phyloP scores from a whole-genome alignment of 139 green algal species.

The Chlamydomonas eustigma region DNA sequence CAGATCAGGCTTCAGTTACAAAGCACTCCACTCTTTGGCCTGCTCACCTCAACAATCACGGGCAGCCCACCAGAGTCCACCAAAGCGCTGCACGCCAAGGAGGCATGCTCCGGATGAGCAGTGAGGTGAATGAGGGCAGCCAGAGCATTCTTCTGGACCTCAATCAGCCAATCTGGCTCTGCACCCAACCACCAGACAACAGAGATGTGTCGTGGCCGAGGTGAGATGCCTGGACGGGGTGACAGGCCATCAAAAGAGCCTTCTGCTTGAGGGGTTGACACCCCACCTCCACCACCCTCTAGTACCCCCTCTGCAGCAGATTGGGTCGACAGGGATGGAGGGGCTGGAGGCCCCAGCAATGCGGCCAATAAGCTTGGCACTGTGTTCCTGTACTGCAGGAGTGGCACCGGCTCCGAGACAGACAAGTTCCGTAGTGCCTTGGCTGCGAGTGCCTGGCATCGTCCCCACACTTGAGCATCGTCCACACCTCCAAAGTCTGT shows the following conservation, averaged over 20 bases:
- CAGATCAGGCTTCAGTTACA: no score
- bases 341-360: neutral
- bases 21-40: neutral
- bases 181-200: neutral
- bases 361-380: neutral
- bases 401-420: neutral
- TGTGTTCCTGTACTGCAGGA: neutral
- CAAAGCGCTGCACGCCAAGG: neutral
- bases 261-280: neutral
- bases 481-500: neutral
- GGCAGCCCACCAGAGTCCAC: neutral
- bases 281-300: neutral
- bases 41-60: neutral
- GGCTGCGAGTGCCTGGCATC: neutral
- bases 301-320: no score
- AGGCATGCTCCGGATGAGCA: neutral
- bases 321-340: neutral
- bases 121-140: neutral
- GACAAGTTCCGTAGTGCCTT: neutral
- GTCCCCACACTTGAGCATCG: neutral
- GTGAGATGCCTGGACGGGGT: no score
- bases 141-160: neutral
- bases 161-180: neutral
- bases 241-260: no score
- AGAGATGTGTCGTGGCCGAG: no score